Percentiles rank a stretch among this genome's conserved stretches.
Conservation (phyloP, 2,329 filamentous ascomycete species). For the Diaporthe sp. region DNA sequence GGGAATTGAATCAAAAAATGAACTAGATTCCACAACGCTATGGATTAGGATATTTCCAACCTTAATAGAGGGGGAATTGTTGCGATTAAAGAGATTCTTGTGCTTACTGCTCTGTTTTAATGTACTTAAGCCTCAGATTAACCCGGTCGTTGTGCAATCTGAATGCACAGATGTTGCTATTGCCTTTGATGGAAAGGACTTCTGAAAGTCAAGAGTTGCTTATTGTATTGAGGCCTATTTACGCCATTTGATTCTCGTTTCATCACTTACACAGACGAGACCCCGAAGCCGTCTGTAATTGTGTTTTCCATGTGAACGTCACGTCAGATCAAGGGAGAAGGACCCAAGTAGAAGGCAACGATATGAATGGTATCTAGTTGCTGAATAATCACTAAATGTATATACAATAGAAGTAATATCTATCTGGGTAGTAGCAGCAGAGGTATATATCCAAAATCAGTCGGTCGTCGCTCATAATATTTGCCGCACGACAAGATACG, state of each 20-base stretch:
- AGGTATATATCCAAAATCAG: conserved; percentile 23
- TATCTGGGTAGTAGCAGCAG: conserved; percentile 15
- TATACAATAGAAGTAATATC: conserved; percentile 31
- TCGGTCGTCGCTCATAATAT: conserved; percentile 39
- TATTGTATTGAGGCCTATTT: neutral
- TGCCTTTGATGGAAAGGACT: too few relatives aligned
- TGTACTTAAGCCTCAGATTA: too few relatives aligned
- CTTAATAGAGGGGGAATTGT: too few relatives aligned
- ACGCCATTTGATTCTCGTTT: too few relatives aligned
- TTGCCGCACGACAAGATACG: conserved; percentile 33
- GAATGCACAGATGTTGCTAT: too few relatives aligned
- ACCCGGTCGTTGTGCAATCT: too few relatives aligned
- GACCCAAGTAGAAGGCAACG: neutral
- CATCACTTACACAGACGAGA: neutral
- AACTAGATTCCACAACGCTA: too few relatives aligned
- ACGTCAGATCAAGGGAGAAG: neutral
- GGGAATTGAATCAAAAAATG: too few relatives aligned
- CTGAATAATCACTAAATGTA: conserved; percentile 25
- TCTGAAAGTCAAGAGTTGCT: neutral
- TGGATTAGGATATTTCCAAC: too few relatives aligned
- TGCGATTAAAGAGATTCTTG: too few relatives aligned
- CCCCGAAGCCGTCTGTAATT: neutral
- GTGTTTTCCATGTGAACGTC: neutral
- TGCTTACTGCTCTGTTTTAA: too few relatives aligned
- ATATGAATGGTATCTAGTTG: conserved; percentile 24